phyloP scores from a whole-genome alignment of 257 asterid species.

The Striga asiatica region DNA sequence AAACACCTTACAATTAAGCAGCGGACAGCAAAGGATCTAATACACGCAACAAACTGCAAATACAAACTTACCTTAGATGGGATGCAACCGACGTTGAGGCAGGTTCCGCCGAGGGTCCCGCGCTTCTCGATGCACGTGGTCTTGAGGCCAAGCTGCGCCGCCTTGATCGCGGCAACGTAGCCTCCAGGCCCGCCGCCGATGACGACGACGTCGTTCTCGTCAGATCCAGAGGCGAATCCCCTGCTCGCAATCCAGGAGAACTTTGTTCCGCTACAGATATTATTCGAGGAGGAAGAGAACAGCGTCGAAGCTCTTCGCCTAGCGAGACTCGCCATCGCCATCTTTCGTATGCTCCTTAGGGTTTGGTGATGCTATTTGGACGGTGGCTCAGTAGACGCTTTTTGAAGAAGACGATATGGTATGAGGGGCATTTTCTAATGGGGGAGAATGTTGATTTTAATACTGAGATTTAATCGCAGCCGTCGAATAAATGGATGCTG shows the following conservation, averaged over 20 bases:
- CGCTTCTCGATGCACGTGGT: conserved; percentile 98
- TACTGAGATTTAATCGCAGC: not conserved
- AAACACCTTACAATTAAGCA: too few species aligned
- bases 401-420: not conserved
- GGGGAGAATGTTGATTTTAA: not conserved
- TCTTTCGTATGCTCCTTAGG: not conserved
- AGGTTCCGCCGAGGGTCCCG: conserved; percentile 93
- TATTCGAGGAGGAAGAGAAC: conserved; percentile 24
- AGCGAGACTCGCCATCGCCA: conserved; percentile 50
- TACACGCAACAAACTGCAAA: not conserved
- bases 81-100: conserved; percentile 96
- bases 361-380: not conserved
- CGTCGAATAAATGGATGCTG: not conserved
- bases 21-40: not conserved
- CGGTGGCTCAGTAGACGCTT: not conserved
- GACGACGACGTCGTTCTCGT: conserved; percentile 84
- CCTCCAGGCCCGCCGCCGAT: conserved; percentile 99
- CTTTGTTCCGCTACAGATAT: conserved; percentile 13
- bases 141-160: conserved; percentile 95
- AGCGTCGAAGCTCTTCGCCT: conserved; percentile 31
- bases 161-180: conserved; percentile 98
- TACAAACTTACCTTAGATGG: conserved; percentile 26
- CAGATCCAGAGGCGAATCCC: conserved; percentile 58
- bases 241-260: conserved; percentile 24
- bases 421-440: not conserved